phyloP scores from a whole-genome alignment of 2,329 filamentous ascomycete genomes.

The Fusarium sp. region DNA sequence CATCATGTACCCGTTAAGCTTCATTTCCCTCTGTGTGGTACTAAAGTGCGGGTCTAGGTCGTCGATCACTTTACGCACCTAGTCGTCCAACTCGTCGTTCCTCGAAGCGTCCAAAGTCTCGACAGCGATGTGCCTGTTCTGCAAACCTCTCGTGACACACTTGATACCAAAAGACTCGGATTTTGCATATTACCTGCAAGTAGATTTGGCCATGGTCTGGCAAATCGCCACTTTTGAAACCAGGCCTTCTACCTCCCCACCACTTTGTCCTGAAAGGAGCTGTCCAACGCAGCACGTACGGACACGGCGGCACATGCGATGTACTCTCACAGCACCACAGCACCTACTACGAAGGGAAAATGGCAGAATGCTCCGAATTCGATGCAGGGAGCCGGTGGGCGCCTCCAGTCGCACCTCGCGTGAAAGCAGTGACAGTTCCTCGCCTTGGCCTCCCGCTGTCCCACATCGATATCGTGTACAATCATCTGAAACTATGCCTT shows the following conservation, averaged over 20 bases:
- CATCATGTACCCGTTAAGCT: neutral
- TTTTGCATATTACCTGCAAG: slow-evolving; percentile 2
- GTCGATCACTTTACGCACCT: neutral
- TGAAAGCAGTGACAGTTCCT: slow-evolving; percentile 41
- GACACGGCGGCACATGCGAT: slow-evolving; percentile 32
- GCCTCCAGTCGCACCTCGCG: slow-evolving; percentile 34
- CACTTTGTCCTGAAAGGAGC: slow-evolving; percentile 1
- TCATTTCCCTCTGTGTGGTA: slow-evolving; percentile 1
- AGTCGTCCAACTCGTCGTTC: neutral
- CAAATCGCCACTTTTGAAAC: neutral
- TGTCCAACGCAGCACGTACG: slow-evolving; percentile 24
- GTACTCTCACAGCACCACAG: slow-evolving; percentile 19
- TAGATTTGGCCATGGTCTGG: neutral
- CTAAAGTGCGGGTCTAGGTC: neutral
- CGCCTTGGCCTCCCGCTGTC: slow-evolving; percentile 44
- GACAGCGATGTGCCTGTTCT: neutral
- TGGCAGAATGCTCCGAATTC: slow-evolving; percentile 41
- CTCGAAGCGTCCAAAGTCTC: neutral
- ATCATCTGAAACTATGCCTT: slow-evolving; percentile 46
- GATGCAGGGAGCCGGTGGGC: slow-evolving; percentile 46
- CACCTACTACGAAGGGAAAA: slow-evolving; percentile 27
- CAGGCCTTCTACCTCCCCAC: neutral
- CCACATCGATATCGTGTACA: slow-evolving; percentile 43
- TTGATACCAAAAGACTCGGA: neutral
- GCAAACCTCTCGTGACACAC: neutral